Conservation (phyloP, 257 asterid genomes). For the Primulina huaijiensis region DNA sequence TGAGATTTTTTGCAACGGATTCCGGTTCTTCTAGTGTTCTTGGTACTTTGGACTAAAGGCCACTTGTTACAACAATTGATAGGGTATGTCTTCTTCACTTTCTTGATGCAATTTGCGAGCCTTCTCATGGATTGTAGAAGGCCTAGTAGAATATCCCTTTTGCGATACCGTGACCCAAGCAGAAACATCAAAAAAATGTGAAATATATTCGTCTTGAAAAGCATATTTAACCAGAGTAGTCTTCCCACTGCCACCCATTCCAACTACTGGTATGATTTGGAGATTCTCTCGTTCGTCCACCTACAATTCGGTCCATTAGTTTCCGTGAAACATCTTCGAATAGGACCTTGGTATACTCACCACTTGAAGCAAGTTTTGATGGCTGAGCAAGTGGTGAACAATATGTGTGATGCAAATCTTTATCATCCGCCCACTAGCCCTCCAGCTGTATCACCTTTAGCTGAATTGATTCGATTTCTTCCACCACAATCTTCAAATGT, state of each 20-base stretch:
- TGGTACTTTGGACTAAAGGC: constrained; percentile 12
- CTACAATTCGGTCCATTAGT: constrained; percentile 1
- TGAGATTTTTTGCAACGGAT: neutral
- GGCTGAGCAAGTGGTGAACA: neutral
- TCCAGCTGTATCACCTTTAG: neutral
- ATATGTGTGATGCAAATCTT: neutral
- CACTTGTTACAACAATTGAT: constrained; percentile 18
- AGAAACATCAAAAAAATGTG: constrained; percentile 19
- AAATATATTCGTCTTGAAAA: constrained; percentile 13
- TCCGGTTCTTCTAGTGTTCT: constrained; percentile 1
- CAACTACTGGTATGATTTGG: constrained; percentile 20
- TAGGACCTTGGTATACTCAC: constrained; percentile 1
- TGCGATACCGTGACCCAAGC: constrained; percentile 24
- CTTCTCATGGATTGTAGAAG: neutral
- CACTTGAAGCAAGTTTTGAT: neutral
- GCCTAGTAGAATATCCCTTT: constrained; percentile 8
- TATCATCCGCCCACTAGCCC: neutral
- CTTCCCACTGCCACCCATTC: constrained; percentile 36
- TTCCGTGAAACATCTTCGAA: neutral
- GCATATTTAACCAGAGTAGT: constrained; percentile 31
- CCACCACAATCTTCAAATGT: neutral
- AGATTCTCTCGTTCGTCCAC: neutral
- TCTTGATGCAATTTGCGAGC: neutral
- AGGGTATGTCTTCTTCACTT: constrained; percentile 8
- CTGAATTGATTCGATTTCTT: neutral